Evolutionary conservation across 768 basidiomycete species (phyloP).

Genomic region (Lentinula lateritia): DNA sequence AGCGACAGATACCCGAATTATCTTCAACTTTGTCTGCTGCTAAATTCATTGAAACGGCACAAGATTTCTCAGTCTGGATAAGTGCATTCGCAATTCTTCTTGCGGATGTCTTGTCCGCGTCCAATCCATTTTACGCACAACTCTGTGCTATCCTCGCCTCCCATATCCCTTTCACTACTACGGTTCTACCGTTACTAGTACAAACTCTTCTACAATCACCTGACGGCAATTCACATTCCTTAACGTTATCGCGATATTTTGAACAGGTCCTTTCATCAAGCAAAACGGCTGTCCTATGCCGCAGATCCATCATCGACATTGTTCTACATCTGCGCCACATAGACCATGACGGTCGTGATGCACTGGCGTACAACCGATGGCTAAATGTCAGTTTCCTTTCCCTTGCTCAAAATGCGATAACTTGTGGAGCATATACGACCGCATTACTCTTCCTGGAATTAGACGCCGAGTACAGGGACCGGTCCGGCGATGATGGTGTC

Average conservation of each 20-base stretch:
- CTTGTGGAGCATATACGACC: conserved; percentile 83
- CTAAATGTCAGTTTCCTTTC: conserved; percentile 68
- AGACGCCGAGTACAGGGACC: conserved; percentile 43
- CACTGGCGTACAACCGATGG: conserved; percentile 70
- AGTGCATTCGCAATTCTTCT: conserved; percentile 50
- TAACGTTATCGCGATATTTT: conserved; percentile 52
- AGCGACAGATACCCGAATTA: conserved; percentile 29
- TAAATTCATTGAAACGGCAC: conserved; percentile 30
- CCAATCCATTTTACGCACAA: conserved; percentile 64
- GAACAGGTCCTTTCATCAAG: conserved; percentile 40
- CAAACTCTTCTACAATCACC: conserved; percentile 48
- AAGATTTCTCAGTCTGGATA: conserved; percentile 62
- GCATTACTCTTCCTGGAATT: conserved; percentile 88
- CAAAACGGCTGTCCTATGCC: conserved; percentile 32
- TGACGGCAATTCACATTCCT: conserved; percentile 21
- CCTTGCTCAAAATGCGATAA: conserved; percentile 67
- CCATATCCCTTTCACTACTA: conserved; percentile 54
- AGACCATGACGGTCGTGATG: conserved; percentile 26
- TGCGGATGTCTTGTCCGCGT: conserved; percentile 47
- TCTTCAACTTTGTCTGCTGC: conserved; percentile 28
- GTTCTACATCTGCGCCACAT: conserved; percentile 80
- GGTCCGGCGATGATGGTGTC: conserved; percentile 20
- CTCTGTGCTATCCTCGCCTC: conserved; percentile 52
- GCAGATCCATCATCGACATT: conserved; percentile 64
- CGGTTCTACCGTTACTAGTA: conserved; percentile 70